These are phyloP conservation scores for Begonia peltatifolia DNA, from an alignment of 306 rosid genomes.

Conservation along the genomic window DNA sequence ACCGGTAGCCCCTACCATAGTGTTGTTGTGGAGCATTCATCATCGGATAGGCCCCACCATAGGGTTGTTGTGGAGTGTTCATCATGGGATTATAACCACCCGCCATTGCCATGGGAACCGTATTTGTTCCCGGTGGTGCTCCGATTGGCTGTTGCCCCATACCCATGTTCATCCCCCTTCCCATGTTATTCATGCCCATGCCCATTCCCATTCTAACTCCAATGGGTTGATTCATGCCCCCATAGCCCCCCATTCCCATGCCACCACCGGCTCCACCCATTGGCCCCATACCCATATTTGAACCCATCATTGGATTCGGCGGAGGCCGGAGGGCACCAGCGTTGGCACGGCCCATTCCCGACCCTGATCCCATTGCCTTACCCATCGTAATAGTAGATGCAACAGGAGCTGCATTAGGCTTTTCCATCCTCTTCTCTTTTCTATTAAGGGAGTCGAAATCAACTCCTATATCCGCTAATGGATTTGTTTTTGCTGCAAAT, in stretches of 20 bases:
- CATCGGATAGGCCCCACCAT: background rate
- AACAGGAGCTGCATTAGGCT: constrained; percentile 44
- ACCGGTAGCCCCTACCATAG: background rate
- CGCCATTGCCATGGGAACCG: background rate
- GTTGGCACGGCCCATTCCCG: constrained; percentile 83
- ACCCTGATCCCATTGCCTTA: constrained; percentile 98
- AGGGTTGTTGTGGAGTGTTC: background rate
- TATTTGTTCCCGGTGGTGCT: constrained; percentile 30
- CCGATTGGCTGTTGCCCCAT: constrained; percentile 45
- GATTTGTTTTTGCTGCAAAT: constrained; percentile 83
- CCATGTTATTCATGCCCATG: too few species aligned
- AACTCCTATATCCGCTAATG: constrained; percentile 84
- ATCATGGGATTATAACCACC: background rate
- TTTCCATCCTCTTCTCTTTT: constrained; percentile 96
- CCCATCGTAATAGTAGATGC: constrained; percentile 85
- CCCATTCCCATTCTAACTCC: constrained; percentile 4
- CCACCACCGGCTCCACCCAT: constrained; percentile 24
- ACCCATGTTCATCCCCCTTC: too few species aligned
- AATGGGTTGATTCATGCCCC: constrained; percentile 20
- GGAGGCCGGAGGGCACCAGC: constrained; percentile 53
- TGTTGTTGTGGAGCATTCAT: background rate
- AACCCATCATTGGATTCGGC: constrained; percentile 45
- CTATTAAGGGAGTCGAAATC: constrained; percentile 91
- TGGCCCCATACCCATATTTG: constrained; percentile 30
- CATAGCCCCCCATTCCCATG: constrained; percentile 37